phyloP scores from a whole-genome alignment of 345 rosid genomes.

The Moringa oleifera region DNA sequence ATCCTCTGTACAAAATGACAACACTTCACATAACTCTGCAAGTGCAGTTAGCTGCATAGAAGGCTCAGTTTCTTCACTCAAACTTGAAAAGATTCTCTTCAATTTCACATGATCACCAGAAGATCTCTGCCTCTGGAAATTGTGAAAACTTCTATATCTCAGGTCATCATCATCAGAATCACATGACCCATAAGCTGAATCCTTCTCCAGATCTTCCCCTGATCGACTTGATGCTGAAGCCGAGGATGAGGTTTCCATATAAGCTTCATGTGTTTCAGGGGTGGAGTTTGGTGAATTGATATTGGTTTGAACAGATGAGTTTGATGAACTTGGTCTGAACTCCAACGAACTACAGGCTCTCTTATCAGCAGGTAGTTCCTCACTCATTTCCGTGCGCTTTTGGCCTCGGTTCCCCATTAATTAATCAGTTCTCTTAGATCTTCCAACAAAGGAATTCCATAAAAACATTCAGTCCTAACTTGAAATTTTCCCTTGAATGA shows the following conservation, averaged over 20 bases:
- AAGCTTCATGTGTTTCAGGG: conserved; percentile 43
- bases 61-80: conserved; percentile 54
- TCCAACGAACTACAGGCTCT: conserved; percentile 88
- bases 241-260: conserved; percentile 88
- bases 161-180: conserved; percentile 72
- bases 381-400: conserved; percentile 68
- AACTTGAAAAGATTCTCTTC: conserved; percentile 43
- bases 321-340: conserved; percentile 66
- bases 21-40: conserved; percentile 81
- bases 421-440: background rate
- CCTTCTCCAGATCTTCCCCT: conserved; percentile 72
- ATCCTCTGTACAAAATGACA: conserved; percentile 82
- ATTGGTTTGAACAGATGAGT: conserved; percentile 53
- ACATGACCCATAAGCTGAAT: conserved; percentile 72
- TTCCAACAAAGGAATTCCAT: background rate
- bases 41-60: conserved; percentile 59
- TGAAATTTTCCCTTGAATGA: background rate
- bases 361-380: conserved; percentile 88
- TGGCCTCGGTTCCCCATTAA: conserved; percentile 86
- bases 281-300: conserved; percentile 42
- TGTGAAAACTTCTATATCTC: conserved; percentile 45
- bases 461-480: too few relatives aligned
- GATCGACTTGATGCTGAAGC: conserved; percentile 78
- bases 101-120: conserved; percentile 60
- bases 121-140: conserved; percentile 63